Percentiles rank a stretch among this genome's conserved stretches.
phyloP scores from a whole-genome alignment of 768 basidiomycete genomes.

The Kondoa malvinella region DNA sequence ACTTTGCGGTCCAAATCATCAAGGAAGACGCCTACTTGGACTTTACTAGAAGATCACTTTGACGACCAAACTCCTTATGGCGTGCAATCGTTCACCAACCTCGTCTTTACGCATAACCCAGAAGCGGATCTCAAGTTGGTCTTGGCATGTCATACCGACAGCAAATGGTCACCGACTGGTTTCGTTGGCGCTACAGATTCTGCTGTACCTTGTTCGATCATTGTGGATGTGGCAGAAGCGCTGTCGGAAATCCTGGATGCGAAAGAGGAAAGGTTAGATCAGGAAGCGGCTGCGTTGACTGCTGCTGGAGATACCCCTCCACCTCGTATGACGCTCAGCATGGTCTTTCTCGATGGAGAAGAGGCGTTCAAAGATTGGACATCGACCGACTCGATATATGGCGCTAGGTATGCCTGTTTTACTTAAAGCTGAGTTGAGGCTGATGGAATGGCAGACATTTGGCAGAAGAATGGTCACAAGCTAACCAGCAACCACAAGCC shows the following conservation, averaged over 20 bases:
- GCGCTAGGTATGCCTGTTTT: constrained; percentile 50
- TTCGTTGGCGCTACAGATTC: constrained; percentile 97
- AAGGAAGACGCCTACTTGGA: constrained; percentile 43
- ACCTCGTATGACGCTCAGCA: constrained; percentile 67
- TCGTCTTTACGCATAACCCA: constrained; percentile 92
- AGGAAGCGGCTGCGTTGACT: constrained; percentile 41
- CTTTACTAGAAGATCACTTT: constrained; percentile 72
- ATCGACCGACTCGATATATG: constrained; percentile 74
- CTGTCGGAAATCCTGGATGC: constrained; percentile 43
- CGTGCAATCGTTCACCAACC: constrained; percentile 59
- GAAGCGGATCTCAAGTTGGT: constrained; percentile 59
- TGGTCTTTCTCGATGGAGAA: constrained; percentile 94
- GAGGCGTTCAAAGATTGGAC: constrained; percentile 90
- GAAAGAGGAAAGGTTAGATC: constrained; percentile 41
- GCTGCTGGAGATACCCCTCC: constrained; percentile 46
- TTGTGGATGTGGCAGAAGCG: constrained; percentile 70
- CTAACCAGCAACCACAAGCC: constrained; percentile 43
- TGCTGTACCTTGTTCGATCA: constrained; percentile 81
- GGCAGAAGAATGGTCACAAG: constrained; percentile 61
- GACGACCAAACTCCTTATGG: constrained; percentile 66
- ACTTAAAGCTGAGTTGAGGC: background rate
- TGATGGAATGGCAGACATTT: constrained; percentile 47
- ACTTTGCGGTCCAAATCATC: constrained; percentile 4
- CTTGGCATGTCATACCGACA: constrained; percentile 42
- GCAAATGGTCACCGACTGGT: constrained; percentile 19